Evolutionary conservation across 768 basidiomycete species (phyloP), one percentile per base, ranked within the genome.

Genomic region (Glaciozyma martinii): DNA sequence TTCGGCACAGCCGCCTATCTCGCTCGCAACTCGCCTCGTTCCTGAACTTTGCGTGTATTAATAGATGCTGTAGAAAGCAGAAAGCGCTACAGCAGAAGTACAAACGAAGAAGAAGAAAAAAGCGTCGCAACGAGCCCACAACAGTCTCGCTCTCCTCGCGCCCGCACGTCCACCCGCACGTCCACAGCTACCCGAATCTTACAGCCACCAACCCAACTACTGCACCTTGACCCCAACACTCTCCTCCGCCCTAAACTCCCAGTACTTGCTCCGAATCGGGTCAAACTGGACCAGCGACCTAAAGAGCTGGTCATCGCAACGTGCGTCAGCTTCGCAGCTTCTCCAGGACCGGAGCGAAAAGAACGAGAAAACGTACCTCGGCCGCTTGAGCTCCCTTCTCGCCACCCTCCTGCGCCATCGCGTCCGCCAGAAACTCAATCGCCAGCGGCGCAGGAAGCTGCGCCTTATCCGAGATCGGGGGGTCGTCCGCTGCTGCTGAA

Each of bases 361-460:
- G 19, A 30, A 6, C 9, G 3, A 6, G 7, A 21, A 13, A 44
- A 50, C 68, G 29, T 40, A 70, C 68, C 32, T 55, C 32, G 0
- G 60, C 60, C n/a, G 68, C 68, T 62, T 70, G 62, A 27, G 50
- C 43, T 10, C 37, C 55, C 58, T 67, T 64, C 61, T 61, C 66
- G 15, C 44, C 56, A 10, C 60, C 59, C 23, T 67, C 61, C 43
- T 44, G 43, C 21, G 44, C 57, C 7, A 27, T 18, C 25, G 29
- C 57, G 18, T 58, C 57, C 43, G 57, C 57, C n/a, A 90, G 69
- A 76, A 92, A 90, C 75, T 94, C 91, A 55, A 93, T 78, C 13
- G 92, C 92, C 27, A 84, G 80, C 8, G 82, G 79, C 62, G 87
- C 86, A 3, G 92, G 91, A 12, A 94, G 77, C 47, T 87, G 80